These are phyloP conservation scores for Xylariaceae sp. DNA, from an alignment of 2,329 filamentous ascomycete species.

Conservation along the genomic window DNA sequence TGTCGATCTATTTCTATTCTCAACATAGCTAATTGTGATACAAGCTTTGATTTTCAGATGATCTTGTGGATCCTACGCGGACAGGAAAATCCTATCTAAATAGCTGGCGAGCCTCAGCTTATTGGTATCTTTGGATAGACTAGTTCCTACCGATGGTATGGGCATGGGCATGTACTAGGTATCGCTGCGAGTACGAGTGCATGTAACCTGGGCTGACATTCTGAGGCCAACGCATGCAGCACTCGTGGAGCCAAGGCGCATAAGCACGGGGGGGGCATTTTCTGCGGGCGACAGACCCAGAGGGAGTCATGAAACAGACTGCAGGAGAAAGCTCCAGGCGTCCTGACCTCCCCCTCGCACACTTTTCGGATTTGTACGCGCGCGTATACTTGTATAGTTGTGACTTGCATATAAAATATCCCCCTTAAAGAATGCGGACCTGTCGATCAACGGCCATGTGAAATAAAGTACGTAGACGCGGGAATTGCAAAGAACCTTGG, in stretches of 20 bases:
- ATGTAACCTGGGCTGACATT: conserved; percentile 2
- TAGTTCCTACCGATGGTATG: too few relatives aligned
- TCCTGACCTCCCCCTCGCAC: not conserved
- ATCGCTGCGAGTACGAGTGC: not conserved
- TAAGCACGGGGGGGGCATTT: conserved; percentile 5
- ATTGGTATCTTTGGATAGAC: not conserved
- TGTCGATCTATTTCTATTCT: conserved; percentile 12
- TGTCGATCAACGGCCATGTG: not conserved
- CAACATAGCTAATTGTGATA: conserved; percentile 16
- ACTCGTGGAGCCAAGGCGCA: not conserved
- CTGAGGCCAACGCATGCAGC: conserved; percentile 11
- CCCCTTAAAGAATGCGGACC: not conserved
- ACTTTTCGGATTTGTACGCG: not conserved
- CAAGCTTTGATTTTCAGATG: conserved; percentile 5
- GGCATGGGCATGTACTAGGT: too few relatives aligned
- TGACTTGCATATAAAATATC: not conserved
- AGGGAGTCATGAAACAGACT: not conserved
- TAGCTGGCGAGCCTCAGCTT: not conserved
- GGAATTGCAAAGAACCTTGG: not conserved
- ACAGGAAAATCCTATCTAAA: conserved; percentile 8
- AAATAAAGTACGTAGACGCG: not conserved
- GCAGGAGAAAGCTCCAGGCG: not conserved
- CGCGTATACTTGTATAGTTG: not conserved
- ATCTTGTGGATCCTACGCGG: conserved; percentile 12
- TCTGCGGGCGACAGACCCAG: not conserved